Evolutionary conservation across 2,329 filamentous ascomycete genomes (phyloP), one percentile per base, ranked within the genome.

Genomic region (Clonostachys rosea): DNA sequence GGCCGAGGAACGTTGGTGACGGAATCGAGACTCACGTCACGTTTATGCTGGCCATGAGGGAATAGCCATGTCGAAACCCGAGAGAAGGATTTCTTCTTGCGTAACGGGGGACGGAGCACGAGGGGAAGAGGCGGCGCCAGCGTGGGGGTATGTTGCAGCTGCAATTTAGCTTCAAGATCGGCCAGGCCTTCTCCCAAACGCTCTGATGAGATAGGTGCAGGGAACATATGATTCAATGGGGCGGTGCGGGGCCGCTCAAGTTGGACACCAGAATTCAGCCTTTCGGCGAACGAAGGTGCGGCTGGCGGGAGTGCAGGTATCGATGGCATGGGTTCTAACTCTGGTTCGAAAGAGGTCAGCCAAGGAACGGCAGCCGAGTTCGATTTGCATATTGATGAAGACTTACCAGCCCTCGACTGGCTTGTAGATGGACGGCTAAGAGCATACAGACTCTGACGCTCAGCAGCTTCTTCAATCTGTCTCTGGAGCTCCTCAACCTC

Each of bases 21-120:
- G 4, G 73, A 74, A 50, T 78, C 73, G 33, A 75, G 56, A 48
- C 69, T 72, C 44, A 71, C 60, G 44, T 70, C 67, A 16, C 58
- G 61, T 46, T 63, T 61, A 48, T 68, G 59, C 16, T 64, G 60
- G 36, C 17, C 17, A 18, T 18, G 14, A 41, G 75, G 69, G 53
- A 77, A 79, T 24, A 84, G 67, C 79, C 81, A 84, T 53, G 62
- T 74, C 4, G 81, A 83, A 9, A 84, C 77, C 14, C 74, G 71
- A 10, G 79, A 81, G 57, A 86, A 84, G 0, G 81, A 83, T 57
- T 84, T 85, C 70, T 84, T 85, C 69, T 84, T 84, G 49, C 81
- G 70, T 51, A 84, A 59, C 2, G 79, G 78, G 8, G 79, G 80
- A n/a, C 76, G 75, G 47, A 82, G 69, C 14, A 81, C 74, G 20